Conservation (phyloP, 192 early-diverging fungal species). For the Entomortierella beljakovae region DNA sequence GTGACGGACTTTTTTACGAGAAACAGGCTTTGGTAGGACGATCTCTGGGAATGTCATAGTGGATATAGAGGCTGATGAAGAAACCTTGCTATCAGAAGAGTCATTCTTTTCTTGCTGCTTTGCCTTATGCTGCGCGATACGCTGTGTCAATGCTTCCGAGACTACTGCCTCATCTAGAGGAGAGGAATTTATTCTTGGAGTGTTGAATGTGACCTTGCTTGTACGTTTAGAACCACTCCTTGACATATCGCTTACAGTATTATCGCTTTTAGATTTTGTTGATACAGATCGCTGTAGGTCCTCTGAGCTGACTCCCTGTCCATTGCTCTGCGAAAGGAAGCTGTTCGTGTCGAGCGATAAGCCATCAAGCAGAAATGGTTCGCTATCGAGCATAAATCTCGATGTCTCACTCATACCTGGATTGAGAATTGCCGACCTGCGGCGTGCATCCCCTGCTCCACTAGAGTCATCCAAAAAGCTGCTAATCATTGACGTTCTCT, state of each 20-base stretch:
- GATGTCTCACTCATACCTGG: not conserved
- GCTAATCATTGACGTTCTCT: slow-evolving; percentile 22
- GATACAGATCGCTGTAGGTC: slow-evolving; percentile 5
- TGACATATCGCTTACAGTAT: not conserved
- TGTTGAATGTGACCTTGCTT: slow-evolving; percentile 36
- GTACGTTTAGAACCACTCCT: slow-evolving; percentile 20
- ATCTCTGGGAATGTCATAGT: slow-evolving; percentile 39
- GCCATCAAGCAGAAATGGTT: slow-evolving; percentile 10
- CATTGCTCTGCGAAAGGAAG: not conserved
- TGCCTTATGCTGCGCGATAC: slow-evolving; percentile 42
- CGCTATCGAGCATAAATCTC: slow-evolving; percentile 7
- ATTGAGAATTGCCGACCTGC: slow-evolving; percentile 23
- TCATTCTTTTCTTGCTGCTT: slow-evolving; percentile 11
- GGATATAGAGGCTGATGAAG: slow-evolving; percentile 6
- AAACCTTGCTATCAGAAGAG: not conserved
- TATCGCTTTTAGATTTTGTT: not conserved
- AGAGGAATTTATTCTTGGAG: not conserved
- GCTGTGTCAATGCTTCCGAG: slow-evolving; percentile 30
- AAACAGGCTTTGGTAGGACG: slow-evolving; percentile 26
- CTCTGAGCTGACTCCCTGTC: not conserved
- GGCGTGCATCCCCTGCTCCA: slow-evolving; percentile 2
- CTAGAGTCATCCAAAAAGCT: not conserved
- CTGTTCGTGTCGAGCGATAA: slow-evolving; percentile 27
- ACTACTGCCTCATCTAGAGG: slow-evolving; percentile 29
- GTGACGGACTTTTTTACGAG: slow-evolving; percentile 52